phyloP scores from a whole-genome alignment of 2,329 filamentous ascomycete genomes.

The Fusarium annulatum region DNA sequence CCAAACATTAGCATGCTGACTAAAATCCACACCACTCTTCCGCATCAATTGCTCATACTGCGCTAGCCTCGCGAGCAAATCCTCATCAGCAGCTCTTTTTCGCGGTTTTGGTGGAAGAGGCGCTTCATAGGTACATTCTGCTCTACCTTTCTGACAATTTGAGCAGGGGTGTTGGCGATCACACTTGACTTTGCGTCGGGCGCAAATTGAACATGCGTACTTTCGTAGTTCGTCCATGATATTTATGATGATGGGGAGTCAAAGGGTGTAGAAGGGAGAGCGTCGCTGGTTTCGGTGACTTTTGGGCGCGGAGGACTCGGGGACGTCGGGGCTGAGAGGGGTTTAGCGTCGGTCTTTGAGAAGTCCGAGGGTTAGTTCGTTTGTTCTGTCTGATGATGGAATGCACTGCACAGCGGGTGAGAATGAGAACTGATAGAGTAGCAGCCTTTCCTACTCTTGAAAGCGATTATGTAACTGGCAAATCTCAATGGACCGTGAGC shows the following conservation, averaged over 20 bases:
- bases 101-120: constrained; percentile 37
- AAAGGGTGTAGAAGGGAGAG: background rate
- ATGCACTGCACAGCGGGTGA: no score
- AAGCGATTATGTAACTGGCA: background rate
- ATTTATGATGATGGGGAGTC: background rate
- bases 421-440: no score
- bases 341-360: background rate
- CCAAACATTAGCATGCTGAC: constrained; percentile 40
- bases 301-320: background rate
- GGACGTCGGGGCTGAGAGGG: background rate
- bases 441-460: no score
- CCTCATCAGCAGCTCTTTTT: constrained; percentile 45
- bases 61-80: constrained; percentile 38
- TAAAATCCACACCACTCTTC: constrained; percentile 42
- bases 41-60: constrained; percentile 46
- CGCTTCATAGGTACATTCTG: constrained; percentile 41
- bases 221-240: background rate
- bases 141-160: constrained; percentile 55
- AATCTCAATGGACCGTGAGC: background rate
- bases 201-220: constrained; percentile 35
- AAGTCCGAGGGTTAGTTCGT: background rate
- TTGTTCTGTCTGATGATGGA: background rate
- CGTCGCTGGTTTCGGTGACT: background rate
- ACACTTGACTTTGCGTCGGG: constrained; percentile 48
- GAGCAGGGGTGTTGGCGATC: constrained; percentile 55